Evolutionary conservation across 768 basidiomycete genomes (phyloP), one percentile per base, ranked within the genome.

Genomic region (Strobilomyces echinocephalus): DNA sequence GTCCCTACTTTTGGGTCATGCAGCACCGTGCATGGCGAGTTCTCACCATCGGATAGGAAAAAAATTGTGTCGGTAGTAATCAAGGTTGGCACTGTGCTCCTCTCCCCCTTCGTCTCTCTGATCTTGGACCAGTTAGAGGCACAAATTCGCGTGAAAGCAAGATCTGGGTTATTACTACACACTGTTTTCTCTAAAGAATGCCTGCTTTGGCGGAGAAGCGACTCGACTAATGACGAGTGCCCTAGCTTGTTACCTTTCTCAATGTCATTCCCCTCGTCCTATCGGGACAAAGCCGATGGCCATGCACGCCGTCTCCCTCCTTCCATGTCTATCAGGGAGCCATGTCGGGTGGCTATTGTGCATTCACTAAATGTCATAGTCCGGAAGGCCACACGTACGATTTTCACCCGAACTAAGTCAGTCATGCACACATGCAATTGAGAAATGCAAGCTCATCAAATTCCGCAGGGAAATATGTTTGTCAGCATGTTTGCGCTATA

Each of bases 1-100:
- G 41, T 67, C 36, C 69, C 69, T 33, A 61, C 63, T 1, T 69
- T 68, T 53, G 69, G 70, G 26, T 47, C 64, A 3, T 68, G 68
- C 36, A 63, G 69, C 49, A 60, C 59, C 18, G 59, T 72, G 3
- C 33, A 48, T 18, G 69, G 69, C 15, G 69, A 69, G 52, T 68
- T 72, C 21, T 50, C 63, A 45, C 59, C 67, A 15, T 45, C 47
- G 3, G 41, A 69, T 5, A 66, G 68, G 43, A 58, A 58, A 35
- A 66, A 53, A 50, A 55, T 69, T 9, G 21, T 63, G 12, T 68
- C 68, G 40, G 63, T 69, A 2, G 38, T 38, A n/a, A 59, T 56
- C 5, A 70, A 61, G 68, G 69, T 72, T 47, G 21, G 64, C 53
- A 40, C 39, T 14, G 7, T 12, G 8, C 38, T 20, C 18, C 26